Conservation (phyloP, 2,329 filamentous ascomycete species). For the Plenodomus biglobosus region DNA sequence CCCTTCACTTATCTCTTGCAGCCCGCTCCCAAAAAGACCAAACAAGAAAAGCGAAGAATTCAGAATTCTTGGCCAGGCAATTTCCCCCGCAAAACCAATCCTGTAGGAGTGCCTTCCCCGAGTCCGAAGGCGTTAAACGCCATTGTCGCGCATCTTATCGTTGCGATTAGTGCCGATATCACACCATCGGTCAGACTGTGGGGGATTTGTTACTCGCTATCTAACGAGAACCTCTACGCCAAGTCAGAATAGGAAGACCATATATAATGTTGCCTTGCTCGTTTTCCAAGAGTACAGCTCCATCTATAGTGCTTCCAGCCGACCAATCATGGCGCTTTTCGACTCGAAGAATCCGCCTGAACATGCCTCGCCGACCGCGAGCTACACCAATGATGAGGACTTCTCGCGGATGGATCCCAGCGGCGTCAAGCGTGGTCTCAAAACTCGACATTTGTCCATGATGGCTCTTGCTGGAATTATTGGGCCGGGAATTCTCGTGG, state of each 20-base stretch:
- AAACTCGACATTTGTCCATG: constrained; percentile 68
- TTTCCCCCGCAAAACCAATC: neutral
- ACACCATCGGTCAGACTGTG: constrained; percentile 9
- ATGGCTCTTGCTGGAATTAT: constrained; percentile 55
- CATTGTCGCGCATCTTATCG: constrained; percentile 9
- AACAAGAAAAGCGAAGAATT: neutral
- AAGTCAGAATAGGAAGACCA: constrained; percentile 11
- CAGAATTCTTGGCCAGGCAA: neutral
- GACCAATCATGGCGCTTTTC: constrained; percentile 22
- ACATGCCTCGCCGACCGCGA: constrained; percentile 20
- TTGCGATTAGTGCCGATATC: constrained; percentile 12
- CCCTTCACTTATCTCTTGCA: neutral
- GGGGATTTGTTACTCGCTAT: neutral
- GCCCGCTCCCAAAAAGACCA: neutral
- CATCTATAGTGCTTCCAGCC: neutral
- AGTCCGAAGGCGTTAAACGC: neutral
- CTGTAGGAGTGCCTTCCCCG: neutral
- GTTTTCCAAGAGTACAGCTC: neutral
- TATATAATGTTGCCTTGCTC: constrained; percentile 11
- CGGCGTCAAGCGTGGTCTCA: constrained; percentile 69
- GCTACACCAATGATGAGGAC: constrained; percentile 27
- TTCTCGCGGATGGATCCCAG: constrained; percentile 55
- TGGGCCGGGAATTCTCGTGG: constrained; percentile 72
- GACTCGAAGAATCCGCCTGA: constrained; percentile 21
- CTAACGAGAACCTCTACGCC: constrained; percentile 6